Evolutionary conservation across 805 yeast genomes (phyloP), one percentile per base, ranked within the genome.

Genomic region (Starmera quercuum): DNA sequence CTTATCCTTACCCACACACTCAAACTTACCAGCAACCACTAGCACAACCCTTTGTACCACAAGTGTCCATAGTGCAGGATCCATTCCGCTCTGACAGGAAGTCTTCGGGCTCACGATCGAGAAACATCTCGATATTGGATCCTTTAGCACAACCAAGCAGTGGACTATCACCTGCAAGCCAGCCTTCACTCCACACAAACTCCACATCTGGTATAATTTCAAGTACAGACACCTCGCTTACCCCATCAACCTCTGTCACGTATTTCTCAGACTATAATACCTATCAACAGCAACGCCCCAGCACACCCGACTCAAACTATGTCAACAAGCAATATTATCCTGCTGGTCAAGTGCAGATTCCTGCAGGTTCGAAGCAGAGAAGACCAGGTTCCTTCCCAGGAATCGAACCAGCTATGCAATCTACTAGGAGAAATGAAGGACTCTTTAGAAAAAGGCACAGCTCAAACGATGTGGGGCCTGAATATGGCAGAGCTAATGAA

Each of bases 341-440:
- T 11, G 9, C 12, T 5, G 19, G 20, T 12, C 30, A 28, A 28
- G 29, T 26, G 4, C 4, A 8, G 6, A 14, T 6, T n/a, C 9
- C 18, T 14, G 13, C 32, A 9, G 29, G 25, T 13, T 11, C 24
- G 4, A 38, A 45, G 34, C 44, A 42, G 7, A 46, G 46, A 26
- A 41, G 54, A 18, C 40, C 53, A 3, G 52, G 47, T 3, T 49
- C 55, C 0, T 42, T 38, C 32, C 49, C 53, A 7, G 42, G 46
- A 11, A 20, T 43, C 8, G 38, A 38, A 6, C 49, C 50, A 6
- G 32, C 35, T 13, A 37, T 42, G 6, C 48, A 37, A 13, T 35
- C 34, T 21, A 29, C 47, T 1, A 23, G 40, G 18, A 38, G 43
- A 26, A 35, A 30, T 23, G 48, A 45, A 13, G 33, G 24, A 3